phyloP scores from a whole-genome alignment of 1,284 basidiomycete species.

The Singerocomus inundabilis region DNA sequence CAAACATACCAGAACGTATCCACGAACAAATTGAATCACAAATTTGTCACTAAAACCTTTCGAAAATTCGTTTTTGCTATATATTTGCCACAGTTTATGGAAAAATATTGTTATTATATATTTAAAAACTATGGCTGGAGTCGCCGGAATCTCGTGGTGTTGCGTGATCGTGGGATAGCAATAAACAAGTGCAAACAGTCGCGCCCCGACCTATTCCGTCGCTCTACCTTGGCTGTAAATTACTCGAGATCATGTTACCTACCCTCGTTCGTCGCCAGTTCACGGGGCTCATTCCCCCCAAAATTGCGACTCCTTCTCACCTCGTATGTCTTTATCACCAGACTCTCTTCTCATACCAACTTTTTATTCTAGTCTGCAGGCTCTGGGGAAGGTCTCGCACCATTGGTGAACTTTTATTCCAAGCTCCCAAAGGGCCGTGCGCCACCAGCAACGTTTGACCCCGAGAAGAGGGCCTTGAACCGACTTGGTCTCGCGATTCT shows the following conservation, averaged over 20 bases:
- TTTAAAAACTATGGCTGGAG: too few species aligned
- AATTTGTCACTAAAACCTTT: too few species aligned
- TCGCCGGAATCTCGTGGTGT: too few species aligned
- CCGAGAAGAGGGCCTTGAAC: conserved; percentile 86
- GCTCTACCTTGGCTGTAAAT: not conserved
- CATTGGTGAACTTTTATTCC: conserved; percentile 93
- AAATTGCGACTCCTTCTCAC: conserved; percentile 88
- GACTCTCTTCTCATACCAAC: not conserved
- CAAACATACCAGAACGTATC: too few species aligned
- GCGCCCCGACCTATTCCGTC: conserved; percentile 25
- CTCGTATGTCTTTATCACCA: conserved; percentile 54
- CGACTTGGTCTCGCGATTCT: conserved; percentile 71
- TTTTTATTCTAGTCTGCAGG: conserved; percentile 60
- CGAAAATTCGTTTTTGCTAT: too few species aligned
- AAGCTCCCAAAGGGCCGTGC: conserved; percentile 83
- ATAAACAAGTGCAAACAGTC: conserved; percentile 23
- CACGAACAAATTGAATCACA: too few species aligned
- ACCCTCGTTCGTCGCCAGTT: conserved; percentile 82
- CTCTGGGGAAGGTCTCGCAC: conserved; percentile 74
- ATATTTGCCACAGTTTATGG: too few species aligned
- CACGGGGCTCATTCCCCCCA: conserved; percentile 85
- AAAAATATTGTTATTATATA: too few species aligned
- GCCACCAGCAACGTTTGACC: conserved; percentile 59
- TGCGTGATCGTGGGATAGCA: conserved; percentile 21
- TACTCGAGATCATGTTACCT: conserved; percentile 61